Conservation (phyloP, 2,329 filamentous ascomycete species). For the Ophiosphaerella korrae region DNA sequence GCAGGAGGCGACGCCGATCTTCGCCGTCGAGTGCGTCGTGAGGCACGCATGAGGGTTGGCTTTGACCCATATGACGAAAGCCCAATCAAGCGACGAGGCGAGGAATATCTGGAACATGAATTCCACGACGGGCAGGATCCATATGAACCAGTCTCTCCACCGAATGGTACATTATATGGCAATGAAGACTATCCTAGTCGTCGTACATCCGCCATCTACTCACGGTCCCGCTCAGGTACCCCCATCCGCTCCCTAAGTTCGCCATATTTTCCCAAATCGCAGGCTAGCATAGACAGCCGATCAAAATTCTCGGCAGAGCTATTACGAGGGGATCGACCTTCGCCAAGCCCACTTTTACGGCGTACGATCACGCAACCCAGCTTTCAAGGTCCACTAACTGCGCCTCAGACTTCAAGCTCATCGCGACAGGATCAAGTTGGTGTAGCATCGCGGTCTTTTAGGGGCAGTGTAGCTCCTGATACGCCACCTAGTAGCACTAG, state of each 20-base stretch:
- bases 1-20: conserved; percentile 66
- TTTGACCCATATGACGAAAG: conserved; percentile 76
- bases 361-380: conserved; percentile 38
- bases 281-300: conserved; percentile 10
- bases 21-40: conserved; percentile 63
- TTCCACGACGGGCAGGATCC: conserved; percentile 21
- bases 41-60: conserved; percentile 66
- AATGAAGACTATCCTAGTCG: conserved; percentile 39
- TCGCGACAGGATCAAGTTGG: conserved; percentile 12
- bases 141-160: conserved; percentile 9
- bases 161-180: conserved; percentile 22
- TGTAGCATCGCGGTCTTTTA: conserved; percentile 7
- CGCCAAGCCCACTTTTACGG: conserved; percentile 42
- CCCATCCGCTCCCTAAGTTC: conserved; percentile 13
- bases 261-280: conserved; percentile 16
- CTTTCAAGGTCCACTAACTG: conserved; percentile 26
- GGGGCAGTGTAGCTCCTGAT: conserved; percentile 26
- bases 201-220: conserved; percentile 19
- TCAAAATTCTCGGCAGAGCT: conserved; percentile 22
- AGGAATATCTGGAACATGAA: conserved; percentile 64
- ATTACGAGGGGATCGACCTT: conserved; percentile 16
- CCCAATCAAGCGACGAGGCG: conserved; percentile 67
- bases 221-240: conserved; percentile 25
- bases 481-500: conserved; percentile 34
- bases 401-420: conserved; percentile 27